Conservation (phyloP, 306 rosid genomes). For the Prinsepia uniflora region DNA sequence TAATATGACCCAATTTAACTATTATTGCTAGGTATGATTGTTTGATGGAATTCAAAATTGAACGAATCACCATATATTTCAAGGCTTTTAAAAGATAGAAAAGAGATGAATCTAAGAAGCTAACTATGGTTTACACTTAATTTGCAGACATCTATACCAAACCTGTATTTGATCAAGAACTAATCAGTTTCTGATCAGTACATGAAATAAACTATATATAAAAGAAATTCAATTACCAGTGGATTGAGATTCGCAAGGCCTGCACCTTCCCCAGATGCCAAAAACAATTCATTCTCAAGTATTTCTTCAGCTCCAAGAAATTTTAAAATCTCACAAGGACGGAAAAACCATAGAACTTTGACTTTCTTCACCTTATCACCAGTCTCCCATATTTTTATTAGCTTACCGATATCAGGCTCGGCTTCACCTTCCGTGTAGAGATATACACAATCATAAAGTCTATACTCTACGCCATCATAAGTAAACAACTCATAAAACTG, state of each 20-base stretch:
- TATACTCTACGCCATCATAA: conserved; percentile 59
- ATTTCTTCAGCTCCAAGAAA: conserved; percentile 40
- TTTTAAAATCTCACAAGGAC: conserved; percentile 59
- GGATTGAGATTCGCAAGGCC: conserved; percentile 75
- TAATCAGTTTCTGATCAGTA: background rate
- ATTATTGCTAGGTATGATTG: background rate
- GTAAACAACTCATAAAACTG: conserved; percentile 63
- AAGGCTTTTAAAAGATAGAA: background rate
- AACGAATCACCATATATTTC: background rate
- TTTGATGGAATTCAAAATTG: background rate
- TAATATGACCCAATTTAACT: background rate
- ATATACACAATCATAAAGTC: conserved; percentile 63
- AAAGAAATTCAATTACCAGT: conserved; percentile 50
- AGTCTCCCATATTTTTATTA: conserved; percentile 67
- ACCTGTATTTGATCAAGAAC: background rate
- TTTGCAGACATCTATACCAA: background rate
- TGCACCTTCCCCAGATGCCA: conserved; percentile 74
- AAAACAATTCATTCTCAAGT: conserved; percentile 54
- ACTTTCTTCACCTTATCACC: conserved; percentile 54
- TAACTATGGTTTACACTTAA: background rate
- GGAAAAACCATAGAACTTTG: conserved; percentile 80
- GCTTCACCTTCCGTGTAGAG: conserved; percentile 58
- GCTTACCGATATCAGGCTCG: conserved; percentile 66
- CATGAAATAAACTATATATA: background rate
- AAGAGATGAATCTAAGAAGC: background rate